A percentile compares a stretch with the other conserved stretches of the same genome.
These are phyloP conservation scores for Fusarium sp. DNA, from an alignment of 2,329 filamentous ascomycete genomes.

Conservation along the genomic window DNA sequence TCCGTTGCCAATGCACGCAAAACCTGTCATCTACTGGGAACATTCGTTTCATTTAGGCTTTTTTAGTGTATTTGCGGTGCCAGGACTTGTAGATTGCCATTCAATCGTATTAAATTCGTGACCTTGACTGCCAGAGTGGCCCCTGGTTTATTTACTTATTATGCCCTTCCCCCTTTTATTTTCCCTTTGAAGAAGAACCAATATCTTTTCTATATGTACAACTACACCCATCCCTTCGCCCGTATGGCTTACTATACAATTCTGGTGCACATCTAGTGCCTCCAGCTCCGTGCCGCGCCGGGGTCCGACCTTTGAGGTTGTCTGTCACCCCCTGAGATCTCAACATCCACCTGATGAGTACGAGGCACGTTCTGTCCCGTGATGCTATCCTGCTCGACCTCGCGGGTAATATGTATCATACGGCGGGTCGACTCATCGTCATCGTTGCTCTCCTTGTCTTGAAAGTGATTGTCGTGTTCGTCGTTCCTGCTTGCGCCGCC, in stretches of 20 bases:
- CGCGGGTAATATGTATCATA: slow-evolving; percentile 33
- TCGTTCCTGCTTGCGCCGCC: slow-evolving; percentile 8
- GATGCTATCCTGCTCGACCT: slow-evolving; percentile 26
- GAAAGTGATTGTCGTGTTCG: slow-evolving; percentile 13
- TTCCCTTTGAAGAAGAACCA: neutral
- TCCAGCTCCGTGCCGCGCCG: neutral
- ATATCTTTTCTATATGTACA: neutral
- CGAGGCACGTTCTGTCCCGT: neutral
- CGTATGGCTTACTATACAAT: neutral
- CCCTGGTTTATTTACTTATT: neutral
- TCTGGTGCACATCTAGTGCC: neutral
- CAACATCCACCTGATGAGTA: neutral
- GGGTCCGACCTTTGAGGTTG: neutral
- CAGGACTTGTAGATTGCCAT: neutral
- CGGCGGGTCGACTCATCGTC: slow-evolving; percentile 27
- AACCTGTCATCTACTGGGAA: neutral
- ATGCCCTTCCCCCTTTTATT: neutral
- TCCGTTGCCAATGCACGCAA: neutral
- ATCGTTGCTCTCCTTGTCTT: slow-evolving; percentile 31
- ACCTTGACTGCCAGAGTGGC: neutral
- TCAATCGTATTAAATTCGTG: neutral
- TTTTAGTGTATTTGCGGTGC: neutral
- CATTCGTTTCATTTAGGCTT: neutral
- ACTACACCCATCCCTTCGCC: neutral
- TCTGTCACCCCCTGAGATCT: neutral